Conservation (phyloP, 2,329 filamentous ascomycete genomes). For the Coleophoma eucalyptorum region DNA sequence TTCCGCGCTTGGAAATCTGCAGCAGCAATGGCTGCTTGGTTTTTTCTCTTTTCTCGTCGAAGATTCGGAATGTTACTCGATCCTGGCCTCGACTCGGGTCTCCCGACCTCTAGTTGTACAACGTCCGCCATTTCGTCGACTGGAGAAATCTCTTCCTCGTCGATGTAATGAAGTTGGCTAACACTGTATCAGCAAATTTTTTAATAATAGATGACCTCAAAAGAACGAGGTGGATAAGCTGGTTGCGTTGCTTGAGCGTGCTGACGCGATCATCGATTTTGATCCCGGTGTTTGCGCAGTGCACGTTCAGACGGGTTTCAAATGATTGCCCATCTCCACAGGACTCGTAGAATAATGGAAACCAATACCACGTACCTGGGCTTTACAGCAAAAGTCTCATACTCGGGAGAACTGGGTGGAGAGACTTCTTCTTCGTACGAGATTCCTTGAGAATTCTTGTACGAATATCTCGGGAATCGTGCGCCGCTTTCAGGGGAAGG, state of each 20-base stretch:
- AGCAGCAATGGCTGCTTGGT: constrained; percentile 20
- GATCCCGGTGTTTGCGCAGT: too few relatives aligned
- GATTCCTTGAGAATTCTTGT: constrained; percentile 19
- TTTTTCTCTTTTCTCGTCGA: constrained; percentile 24
- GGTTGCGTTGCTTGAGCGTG: too few relatives aligned
- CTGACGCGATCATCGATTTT: too few relatives aligned
- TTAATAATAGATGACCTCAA: too few relatives aligned
- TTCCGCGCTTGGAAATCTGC: constrained; percentile 19
- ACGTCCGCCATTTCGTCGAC: constrained; percentile 30
- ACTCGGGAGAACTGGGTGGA: constrained; percentile 38
- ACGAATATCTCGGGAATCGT: constrained; percentile 21
- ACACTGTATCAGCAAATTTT: too few relatives aligned
- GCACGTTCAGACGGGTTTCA: too few relatives aligned
- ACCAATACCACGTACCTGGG: background rate
- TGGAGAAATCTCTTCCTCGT: constrained; percentile 29
- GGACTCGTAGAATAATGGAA: too few relatives aligned
- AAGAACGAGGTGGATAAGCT: too few relatives aligned
- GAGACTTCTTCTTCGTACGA: constrained; percentile 28
- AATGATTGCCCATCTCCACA: too few relatives aligned
- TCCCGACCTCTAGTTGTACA: constrained; percentile 13
- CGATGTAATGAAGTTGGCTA: background rate
- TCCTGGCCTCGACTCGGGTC: constrained; percentile 8
- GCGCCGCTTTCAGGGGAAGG: constrained; percentile 35
- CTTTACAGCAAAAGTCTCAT: background rate
- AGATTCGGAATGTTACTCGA: constrained; percentile 27